Evolutionary conservation across 257 asterid species (phyloP), one percentile per base, ranked within the genome.

Genomic region (Parsonsia alboflavescens): DNA sequence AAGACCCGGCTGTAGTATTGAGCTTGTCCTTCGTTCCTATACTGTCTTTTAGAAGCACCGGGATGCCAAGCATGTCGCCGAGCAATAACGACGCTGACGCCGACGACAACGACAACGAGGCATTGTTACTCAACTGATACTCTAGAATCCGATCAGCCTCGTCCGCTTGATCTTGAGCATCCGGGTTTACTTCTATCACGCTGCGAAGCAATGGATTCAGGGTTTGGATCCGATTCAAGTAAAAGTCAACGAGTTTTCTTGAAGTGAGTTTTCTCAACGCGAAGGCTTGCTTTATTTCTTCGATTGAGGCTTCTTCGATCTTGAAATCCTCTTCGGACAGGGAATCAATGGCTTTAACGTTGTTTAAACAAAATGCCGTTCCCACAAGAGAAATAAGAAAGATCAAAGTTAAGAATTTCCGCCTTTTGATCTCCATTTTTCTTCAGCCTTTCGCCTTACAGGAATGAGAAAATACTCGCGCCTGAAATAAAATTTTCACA

Each of bases 31-130:
- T 72, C 0, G 96, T 89, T 21, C 82, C 86, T 17, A 91, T 86
- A 19, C 88, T 83, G 74, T 88, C 97, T 78, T 91, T 91, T 57
- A 89, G 84, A n/a, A 91, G 93, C 78, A 91, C 88, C n/a, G 96
- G 97, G 44, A 91, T 78, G 10, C 93, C 96, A 81, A 82, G 90
- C 82, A 91, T 61, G 28, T 46, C 74, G 8, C 78, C 76, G 36
- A 71, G 54, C 42, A 56, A 36, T 6, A 80, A 41, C 6, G 46
- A 1, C 3, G n/a, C n/a, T n/a, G n/a, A n/a, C n/a, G n/a, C n/a
- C n/a, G n/a, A n/a, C n/a, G n/a, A n/a, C n/a, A n/a, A n/a, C n/a
- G 67, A 62, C 72, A 82, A 77, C 70, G 36, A 22, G 22, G 26
- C 19, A 24, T 59, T 24, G 53, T 54, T 15, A 13, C 13, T 33